These are phyloP conservation scores for Penicillium argentinense DNA, from an alignment of 495 filamentous ascomycete genomes.

Conservation along the genomic window DNA sequence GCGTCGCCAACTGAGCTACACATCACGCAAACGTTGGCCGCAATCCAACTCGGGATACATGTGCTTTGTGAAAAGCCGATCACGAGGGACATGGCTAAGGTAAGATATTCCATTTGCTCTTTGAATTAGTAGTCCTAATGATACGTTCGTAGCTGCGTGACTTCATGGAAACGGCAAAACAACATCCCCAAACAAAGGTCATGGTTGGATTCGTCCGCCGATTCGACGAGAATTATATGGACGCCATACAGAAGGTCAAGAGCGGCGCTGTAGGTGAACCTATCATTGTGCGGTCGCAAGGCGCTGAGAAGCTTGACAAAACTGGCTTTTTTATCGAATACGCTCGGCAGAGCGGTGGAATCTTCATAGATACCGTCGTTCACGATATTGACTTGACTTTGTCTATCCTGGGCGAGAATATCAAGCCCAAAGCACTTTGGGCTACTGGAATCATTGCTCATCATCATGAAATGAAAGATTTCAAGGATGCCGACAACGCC, in stretches of 20 bases:
- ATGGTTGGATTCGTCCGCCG: conserved; percentile 53
- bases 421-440: conserved; percentile 25
- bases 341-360: conserved; percentile 41
- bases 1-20: conserved; percentile 48
- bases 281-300: conserved; percentile 45
- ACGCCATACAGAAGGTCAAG: conserved; percentile 16
- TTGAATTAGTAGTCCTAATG: neutral
- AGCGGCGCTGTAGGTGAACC: conserved; percentile 36
- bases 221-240: conserved; percentile 48
- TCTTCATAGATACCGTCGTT: conserved; percentile 49
- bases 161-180: too few relatives aligned
- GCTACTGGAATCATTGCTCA: conserved; percentile 21
- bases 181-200: conserved; percentile 30
- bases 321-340: conserved; percentile 49
- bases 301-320: conserved; percentile 41
- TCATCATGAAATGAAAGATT: conserved; percentile 27
- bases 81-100: conserved; percentile 40
- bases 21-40: conserved; percentile 46
- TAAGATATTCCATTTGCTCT: conserved; percentile 22
- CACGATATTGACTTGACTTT: conserved; percentile 51
- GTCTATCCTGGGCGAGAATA: conserved; percentile 39
- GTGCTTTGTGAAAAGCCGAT: conserved; percentile 54
- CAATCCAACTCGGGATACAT: conserved; percentile 46
- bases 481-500: conserved; percentile 30
- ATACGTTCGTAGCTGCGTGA: too few relatives aligned